Conservation (phyloP, 345 rosid species). For the Salix viminalis region DNA sequence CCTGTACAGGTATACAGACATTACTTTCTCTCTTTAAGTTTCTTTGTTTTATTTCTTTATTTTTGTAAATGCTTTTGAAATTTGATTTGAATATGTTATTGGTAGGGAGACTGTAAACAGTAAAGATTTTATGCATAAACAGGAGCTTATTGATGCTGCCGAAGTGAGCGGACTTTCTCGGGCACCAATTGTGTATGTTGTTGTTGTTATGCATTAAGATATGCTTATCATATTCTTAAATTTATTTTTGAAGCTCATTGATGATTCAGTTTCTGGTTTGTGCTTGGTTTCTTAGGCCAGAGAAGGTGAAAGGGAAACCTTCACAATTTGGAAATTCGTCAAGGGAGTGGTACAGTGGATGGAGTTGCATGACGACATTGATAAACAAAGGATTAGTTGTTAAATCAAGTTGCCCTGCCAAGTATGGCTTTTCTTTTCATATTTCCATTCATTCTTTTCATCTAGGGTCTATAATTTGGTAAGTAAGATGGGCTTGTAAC, state of each 20-base stretch:
- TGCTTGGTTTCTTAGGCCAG: constrained; percentile 53
- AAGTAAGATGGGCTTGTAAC: too few relatives aligned
- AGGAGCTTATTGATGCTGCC: constrained; percentile 86
- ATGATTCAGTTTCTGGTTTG: constrained; percentile 1
- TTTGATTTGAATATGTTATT: constrained; percentile 6
- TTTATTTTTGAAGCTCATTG: constrained; percentile 1
- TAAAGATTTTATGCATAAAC: constrained; percentile 70
- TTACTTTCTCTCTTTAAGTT: not conserved
- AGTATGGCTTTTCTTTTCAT: constrained; percentile 37
- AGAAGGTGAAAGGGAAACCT: constrained; percentile 71
- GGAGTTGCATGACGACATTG: constrained; percentile 89
- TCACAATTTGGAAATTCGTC: constrained; percentile 64
- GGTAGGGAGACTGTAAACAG: constrained; percentile 58
- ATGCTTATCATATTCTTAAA: not conserved
- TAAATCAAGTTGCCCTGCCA: constrained; percentile 91
- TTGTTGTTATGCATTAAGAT: constrained; percentile 4
- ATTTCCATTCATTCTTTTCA: not conserved
- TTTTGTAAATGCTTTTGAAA: constrained; percentile 5
- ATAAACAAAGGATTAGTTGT: constrained; percentile 78
- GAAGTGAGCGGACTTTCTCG: constrained; percentile 96
- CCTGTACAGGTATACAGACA: constrained; percentile 52
- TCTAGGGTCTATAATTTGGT: not conserved
- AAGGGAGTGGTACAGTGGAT: constrained; percentile 88
- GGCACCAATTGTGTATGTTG: constrained; percentile 56
- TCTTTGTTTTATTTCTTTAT: not conserved